phyloP scores from a whole-genome alignment of 192 early-diverging fungal species.

The Rhizoclosmatium globosum region DNA sequence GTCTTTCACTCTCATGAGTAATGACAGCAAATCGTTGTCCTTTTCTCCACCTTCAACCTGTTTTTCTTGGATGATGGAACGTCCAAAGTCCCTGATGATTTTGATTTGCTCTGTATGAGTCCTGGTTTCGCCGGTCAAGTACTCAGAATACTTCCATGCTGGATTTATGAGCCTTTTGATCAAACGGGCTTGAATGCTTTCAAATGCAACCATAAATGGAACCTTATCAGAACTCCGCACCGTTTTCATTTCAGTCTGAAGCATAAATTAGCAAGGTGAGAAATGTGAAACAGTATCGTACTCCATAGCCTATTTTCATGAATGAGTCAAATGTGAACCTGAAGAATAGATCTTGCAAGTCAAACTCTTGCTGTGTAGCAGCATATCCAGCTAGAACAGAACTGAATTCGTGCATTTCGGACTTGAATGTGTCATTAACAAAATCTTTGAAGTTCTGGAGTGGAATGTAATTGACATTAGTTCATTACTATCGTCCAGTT shows the following conservation, averaged over 20 bases:
- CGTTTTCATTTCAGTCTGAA: conserved; percentile 8
- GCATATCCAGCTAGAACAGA: conserved; percentile 23
- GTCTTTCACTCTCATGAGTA: conserved; percentile 44
- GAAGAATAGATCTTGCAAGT: conserved; percentile 51
- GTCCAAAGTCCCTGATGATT: conserved; percentile 39
- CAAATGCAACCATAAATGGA: conserved; percentile 46
- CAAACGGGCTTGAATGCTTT: conserved; percentile 33
- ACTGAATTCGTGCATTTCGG: conserved; percentile 37
- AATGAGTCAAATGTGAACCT: conserved; percentile 51
- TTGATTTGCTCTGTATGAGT: conserved; percentile 28
- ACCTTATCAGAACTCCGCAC: not conserved
- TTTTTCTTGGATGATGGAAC: conserved; percentile 32
- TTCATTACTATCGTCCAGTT: not conserved
- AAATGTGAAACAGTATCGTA: not conserved
- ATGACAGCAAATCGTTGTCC: conserved; percentile 43
- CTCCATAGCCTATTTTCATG: conserved; percentile 45
- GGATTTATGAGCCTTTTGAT: conserved; percentile 34
- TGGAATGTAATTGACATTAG: not conserved
- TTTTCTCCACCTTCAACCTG: not conserved
- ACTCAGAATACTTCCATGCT: conserved; percentile 14
- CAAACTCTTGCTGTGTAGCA: conserved; percentile 12
- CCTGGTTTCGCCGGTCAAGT: not conserved
- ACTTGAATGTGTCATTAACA: conserved; percentile 41
- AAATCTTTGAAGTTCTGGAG: conserved; percentile 47
- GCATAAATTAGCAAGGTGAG: not conserved